Base-by-base conservation (phyloP, 176 grass and related monocot species). In the Stipa capillata region DNA sequence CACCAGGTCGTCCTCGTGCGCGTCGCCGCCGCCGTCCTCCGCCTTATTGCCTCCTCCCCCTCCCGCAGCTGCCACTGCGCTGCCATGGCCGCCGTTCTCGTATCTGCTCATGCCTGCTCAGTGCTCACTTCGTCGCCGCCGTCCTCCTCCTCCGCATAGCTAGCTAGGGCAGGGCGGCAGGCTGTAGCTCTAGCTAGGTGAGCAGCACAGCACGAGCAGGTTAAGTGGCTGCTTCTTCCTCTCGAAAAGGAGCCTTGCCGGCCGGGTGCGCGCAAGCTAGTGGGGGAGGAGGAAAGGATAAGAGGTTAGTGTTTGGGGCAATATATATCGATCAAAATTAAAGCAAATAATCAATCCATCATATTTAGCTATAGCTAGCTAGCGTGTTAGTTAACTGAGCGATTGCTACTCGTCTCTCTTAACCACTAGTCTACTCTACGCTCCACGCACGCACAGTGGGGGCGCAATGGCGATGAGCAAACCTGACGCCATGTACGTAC, bases 1-100 rank as follows among this genome's bases (percentile, higher is more conserved):
- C 37, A 99, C 78, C 2, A 95, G 33, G 59, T 95, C 92, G 39
- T 95, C 72, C 59, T 95, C 96, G 43, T 95, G 90, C 18, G 65
- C 75, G 77, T 95, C 96, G 58, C 81, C 73, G 36, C 70, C 44
- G 13, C 48, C 83, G 49, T 65, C 64, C 20, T 56, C 74, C 77
- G 47, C 70, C 74, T 21, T 73, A 58, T 8, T 12, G 2, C 47
- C 54, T 9, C 4, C 68, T 14, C 61, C 74, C 15, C 37, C 77
- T 4, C 2, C 84, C 1, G 23, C 58, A 0, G 27, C 68, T 4
- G 15, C 76, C 11, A 8, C 70, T 1, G 51, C 48, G 67, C 32
- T 68, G 32, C n/a, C 76, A 34, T 80, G 60, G 5, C 81, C 79
- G 18, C 64, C 77, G 80, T 61, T 74, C 44, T 79, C 73, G 54